Conservation (phyloP, 116 monocot genomes). For the Iris pallida region DNA sequence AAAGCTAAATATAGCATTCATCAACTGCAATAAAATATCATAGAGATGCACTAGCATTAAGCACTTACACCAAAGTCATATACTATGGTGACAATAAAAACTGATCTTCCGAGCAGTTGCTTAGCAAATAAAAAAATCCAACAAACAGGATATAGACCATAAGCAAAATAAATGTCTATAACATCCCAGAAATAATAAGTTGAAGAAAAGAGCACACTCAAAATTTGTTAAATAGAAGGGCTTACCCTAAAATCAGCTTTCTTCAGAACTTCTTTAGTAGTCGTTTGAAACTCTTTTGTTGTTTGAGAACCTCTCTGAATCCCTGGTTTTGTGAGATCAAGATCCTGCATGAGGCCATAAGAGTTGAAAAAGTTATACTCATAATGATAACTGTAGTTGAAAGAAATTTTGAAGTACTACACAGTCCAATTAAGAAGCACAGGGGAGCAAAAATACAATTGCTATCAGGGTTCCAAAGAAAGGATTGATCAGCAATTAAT, state of each 20-base stretch:
- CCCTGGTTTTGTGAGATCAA: slow-evolving; percentile 79
- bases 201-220: background rate
- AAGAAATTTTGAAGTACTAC: background rate
- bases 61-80: no score
- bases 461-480: no score
- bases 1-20: no score
- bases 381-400: background rate
- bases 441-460: background rate
- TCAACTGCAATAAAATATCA: no score
- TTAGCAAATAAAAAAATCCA: background rate
- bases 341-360: slow-evolving; percentile 47
- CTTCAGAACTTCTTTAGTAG: slow-evolving; percentile 64
- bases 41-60: no score
- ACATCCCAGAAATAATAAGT: background rate
- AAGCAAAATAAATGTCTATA: background rate
- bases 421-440: background rate
- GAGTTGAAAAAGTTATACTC: background rate
- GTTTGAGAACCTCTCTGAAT: slow-evolving; percentile 27
- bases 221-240: background rate
- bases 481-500: no score
- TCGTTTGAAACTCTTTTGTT: slow-evolving; percentile 50
- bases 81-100: no score
- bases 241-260: slow-evolving; percentile 93
- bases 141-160: background rate
- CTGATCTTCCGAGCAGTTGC: background rate